Base-by-base conservation (phyloP, 148 eudicot genomes). In the Euryodendron excelsum region DNA sequence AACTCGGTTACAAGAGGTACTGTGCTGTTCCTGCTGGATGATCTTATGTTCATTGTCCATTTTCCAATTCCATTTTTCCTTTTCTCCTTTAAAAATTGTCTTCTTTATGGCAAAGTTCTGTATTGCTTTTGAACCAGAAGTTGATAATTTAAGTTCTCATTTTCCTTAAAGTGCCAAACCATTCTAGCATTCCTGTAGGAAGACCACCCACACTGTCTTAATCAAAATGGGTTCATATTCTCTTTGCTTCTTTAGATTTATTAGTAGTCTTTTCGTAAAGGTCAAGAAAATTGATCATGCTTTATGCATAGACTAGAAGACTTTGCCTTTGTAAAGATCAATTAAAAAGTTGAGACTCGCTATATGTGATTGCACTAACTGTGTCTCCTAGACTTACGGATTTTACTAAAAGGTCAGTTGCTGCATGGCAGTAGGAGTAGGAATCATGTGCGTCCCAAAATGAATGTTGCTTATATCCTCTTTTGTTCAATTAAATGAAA, bases 1-100 rank as follows among this genome's bases (percentile, higher is more conserved):
- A 55, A 88, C 98, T 83, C 90, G 82, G 80, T 85, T 96, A 84
- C 99, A 96, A 85, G 99, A 96, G 99, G 99, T 96, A 93, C 30
- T 79, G 62, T 73, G n/a, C n/a, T n/a, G n/a, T n/a, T n/a, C n/a
- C n/a, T 61, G 31, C n/a, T 79, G 66, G 34, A 45, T 28, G 72
- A 21, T 75, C 55, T 21, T 58, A 23, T 79, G n/a, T n/a, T n/a
- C n/a, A n/a, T n/a, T n/a, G n/a, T n/a, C n/a, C n/a, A 48, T 14
- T 47, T 27, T 2, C 17, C n/a, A n/a, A n/a, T 47, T 52, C 25
- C 60, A 62, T 55, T 59, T 61, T 59, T 47, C 63, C 59, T 58
- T 3, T 30, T 11, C 30, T 64, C 4, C 58, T 36, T 12, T 21
- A 1, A 17, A 25, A 18, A 37, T 56, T 39, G 25, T 13, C 31